phyloP scores from a whole-genome alignment of 495 filamentous ascomycete genomes.

The Pseudevernia furfuracea region DNA sequence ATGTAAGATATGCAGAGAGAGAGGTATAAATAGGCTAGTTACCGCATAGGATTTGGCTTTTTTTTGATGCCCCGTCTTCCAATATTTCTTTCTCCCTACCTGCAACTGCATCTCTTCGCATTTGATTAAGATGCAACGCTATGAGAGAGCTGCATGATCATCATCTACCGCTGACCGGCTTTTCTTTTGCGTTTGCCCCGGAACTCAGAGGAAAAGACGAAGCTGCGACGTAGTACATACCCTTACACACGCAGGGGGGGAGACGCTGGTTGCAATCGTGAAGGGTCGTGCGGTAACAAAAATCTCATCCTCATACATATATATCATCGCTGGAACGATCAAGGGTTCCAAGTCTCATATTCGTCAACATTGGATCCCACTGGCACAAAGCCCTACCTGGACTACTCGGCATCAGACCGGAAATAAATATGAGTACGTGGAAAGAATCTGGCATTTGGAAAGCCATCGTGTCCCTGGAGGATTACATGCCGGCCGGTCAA shows the following conservation, averaged over 20 bases:
- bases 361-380: neutral
- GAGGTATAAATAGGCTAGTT: conserved; percentile 1
- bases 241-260: too few species aligned
- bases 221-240: neutral
- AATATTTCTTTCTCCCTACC: neutral
- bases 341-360: neutral
- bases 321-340: neutral
- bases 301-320: neutral
- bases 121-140: neutral
- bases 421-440: neutral
- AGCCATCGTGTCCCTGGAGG: conserved; percentile 1
- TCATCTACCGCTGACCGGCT: neutral
- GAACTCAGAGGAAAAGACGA: neutral
- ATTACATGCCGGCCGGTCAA: neutral
- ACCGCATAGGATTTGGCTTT: neutral
- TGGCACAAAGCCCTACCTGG: neutral
- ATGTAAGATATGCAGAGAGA: neutral
- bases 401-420: neutral
- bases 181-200: neutral
- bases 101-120: neutral
- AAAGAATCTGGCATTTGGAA: neutral
- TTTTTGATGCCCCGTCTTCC: neutral
- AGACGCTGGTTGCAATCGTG: neutral
- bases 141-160: neutral
- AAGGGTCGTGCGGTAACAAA: neutral